Base-by-base conservation (phyloP, 106 monocot genomes). In the Phalaenopsis aphrodite region DNA sequence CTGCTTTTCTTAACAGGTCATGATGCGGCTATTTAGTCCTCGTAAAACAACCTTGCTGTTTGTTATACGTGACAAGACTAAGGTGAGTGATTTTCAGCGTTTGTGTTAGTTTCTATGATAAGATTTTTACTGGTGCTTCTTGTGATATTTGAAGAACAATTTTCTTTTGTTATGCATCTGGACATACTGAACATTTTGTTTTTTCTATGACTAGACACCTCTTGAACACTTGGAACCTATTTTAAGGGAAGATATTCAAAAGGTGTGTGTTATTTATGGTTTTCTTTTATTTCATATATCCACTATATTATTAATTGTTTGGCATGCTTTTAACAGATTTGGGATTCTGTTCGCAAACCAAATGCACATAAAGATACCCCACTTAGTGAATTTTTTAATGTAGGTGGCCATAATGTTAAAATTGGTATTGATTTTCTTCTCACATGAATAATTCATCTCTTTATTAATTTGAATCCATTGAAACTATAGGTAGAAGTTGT, bases 11-110 rank as follows among this genome's bases (percentile, higher is more conserved):
- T 80, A 58, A 83, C 83, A 98, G 97, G 97, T 92, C 48, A 98
- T 98, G 97, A 90, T 94, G 92, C 85, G 94, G 15, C 88, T 98
- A 79, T 98, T 98, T 84, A 92, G 92, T 81, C 97, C 97, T 57
- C 94, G 97, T 19, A 97, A 90, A 89, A 94, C 94, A 76, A 97
- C 97, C 73, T 86, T 97, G 66, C 68, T 97, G 41, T 97, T 97
- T 86, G 97, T 97, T 12, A 97, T 97, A 78, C 94, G 97, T 83
- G 97, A 97, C 81, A 97, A 94, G 84, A 94, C 90, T 42, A 97
- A 77, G 88, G 97, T 97, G 69, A 9, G 24, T 49, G 41, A 19
- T 75, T 67, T 46, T 46, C 42, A 38, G 19, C 21, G 75, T 41
- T 84, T 82, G 43, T 16, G 30, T 16, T 49, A 18, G 16, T 43